Evolutionary conservation across 75 land plant genomes (phyloP).

Genomic region (Cunninghamia lanceolata): DNA sequence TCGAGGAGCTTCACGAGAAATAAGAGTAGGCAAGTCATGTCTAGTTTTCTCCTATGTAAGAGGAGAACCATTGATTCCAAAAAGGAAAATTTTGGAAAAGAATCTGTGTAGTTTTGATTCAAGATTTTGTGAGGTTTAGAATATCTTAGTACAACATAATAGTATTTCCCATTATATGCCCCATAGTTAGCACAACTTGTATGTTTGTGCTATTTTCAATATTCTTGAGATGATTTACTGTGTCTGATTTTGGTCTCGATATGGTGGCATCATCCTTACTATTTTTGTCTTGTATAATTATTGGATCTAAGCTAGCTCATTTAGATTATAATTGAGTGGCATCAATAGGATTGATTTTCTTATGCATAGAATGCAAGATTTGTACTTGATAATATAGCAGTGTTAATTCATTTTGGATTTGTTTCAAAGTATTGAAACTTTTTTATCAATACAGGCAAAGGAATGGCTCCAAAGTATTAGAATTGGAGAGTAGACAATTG

Average conservation of each 20-base stretch:
- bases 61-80: background rate
- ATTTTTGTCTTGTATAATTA: background rate
- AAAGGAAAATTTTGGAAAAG: background rate
- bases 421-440: background rate
- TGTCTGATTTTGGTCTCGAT: background rate
- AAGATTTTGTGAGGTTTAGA: background rate
- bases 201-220: background rate
- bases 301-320: background rate
- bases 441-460: slow-evolving; percentile 54
- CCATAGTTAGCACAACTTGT: background rate
- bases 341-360: background rate
- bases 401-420: slow-evolving; percentile 1
- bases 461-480: slow-evolving; percentile 97
- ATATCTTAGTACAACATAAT: background rate
- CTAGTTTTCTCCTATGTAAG: background rate
- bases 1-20: slow-evolving; percentile 93
- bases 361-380: background rate
- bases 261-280: background rate
- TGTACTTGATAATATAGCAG: background rate
- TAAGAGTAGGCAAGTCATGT: slow-evolving; percentile 74
- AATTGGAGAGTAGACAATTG: slow-evolving; percentile 63
- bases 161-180: background rate
- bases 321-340: background rate
- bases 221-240: background rate
- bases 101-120: background rate